phyloP scores from a whole-genome alignment of 352 stramenopile genomes.

The Globisporangium lucens region DNA sequence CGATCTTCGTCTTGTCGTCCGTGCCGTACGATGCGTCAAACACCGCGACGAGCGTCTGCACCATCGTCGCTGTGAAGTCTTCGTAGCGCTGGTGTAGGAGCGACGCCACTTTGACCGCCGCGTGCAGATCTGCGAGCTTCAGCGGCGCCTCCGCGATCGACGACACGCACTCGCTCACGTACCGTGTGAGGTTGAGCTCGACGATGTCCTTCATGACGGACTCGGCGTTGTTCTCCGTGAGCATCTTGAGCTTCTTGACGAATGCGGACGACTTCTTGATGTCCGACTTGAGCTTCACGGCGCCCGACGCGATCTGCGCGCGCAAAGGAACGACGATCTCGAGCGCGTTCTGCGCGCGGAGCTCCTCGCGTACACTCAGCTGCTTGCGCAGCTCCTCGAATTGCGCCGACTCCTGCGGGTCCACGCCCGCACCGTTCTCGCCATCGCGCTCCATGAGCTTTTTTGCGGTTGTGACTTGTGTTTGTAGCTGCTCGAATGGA shows the following conservation, averaged over 20 bases:
- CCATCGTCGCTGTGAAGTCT: constrained; percentile 77
- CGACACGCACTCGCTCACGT: constrained; percentile 93
- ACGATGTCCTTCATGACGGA: constrained; percentile 81
- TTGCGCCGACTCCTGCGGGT: constrained; percentile 25
- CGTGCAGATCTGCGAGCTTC: constrained; percentile 83
- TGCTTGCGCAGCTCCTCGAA: constrained; percentile 47
- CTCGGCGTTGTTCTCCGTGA: constrained; percentile 68
- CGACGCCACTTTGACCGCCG: constrained; percentile 83
- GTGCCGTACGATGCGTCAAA: constrained; percentile 58
- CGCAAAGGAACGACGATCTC: constrained; percentile 53
- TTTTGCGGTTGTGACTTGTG: neutral
- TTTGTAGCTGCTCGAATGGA: neutral
- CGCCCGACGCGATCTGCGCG: constrained; percentile 74
- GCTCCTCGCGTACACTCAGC: constrained; percentile 24
- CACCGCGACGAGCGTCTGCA: constrained; percentile 43
- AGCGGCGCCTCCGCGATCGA: constrained; percentile 85
- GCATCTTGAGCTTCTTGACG: constrained; percentile 94
- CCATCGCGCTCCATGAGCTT: constrained; percentile 9
- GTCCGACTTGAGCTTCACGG: constrained; percentile 95
- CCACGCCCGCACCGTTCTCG: constrained; percentile 2
- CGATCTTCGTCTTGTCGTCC: constrained; percentile 74
- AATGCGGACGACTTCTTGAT: constrained; percentile 98
- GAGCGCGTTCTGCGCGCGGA: constrained; percentile 59
- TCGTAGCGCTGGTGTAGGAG: constrained; percentile 92
- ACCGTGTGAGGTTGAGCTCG: constrained; percentile 93